Evolutionary conservation across 2,329 filamentous ascomycete genomes (phyloP).

Genomic region (Fusarium tanahbumbuense): DNA sequence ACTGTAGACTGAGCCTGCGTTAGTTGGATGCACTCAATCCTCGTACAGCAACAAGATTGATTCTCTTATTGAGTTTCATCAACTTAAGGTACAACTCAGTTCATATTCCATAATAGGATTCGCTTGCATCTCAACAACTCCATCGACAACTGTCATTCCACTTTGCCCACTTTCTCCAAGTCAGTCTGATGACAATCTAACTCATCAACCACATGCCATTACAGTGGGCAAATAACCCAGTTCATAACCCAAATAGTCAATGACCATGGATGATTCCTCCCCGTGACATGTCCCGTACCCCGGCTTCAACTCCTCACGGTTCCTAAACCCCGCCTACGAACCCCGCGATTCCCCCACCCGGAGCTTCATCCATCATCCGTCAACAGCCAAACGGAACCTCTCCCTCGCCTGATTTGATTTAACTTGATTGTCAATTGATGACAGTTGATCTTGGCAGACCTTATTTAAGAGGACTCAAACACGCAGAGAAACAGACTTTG

Average conservation of each 20-base stretch:
- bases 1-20: not conserved
- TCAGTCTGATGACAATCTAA: conserved; percentile 7
- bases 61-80: not conserved
- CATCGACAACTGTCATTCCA: not conserved
- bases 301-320: conserved; percentile 13
- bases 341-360: conserved; percentile 32
- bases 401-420: conserved; percentile 2
- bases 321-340: conserved; percentile 21
- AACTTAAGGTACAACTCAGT: not conserved
- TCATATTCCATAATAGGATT: not conserved
- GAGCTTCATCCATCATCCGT: conserved; percentile 10
- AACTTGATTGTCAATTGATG: conserved; percentile 6
- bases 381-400: conserved; percentile 11
- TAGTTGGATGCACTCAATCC: not conserved
- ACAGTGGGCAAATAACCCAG: not conserved
- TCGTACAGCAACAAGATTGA: not conserved
- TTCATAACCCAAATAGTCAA: conserved; percentile 3
- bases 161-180: conserved; percentile 1
- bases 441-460: conserved; percentile 2
- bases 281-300: conserved; percentile 18
- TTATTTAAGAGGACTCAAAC: not conserved
- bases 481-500: not conserved
- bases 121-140: conserved; percentile 8
- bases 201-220: conserved; percentile 17
- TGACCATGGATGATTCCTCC: conserved; percentile 2